Evolutionary conservation across 2,329 filamentous ascomycete genomes (phyloP).

Genomic region (Conoideocrella luteorostrata): DNA sequence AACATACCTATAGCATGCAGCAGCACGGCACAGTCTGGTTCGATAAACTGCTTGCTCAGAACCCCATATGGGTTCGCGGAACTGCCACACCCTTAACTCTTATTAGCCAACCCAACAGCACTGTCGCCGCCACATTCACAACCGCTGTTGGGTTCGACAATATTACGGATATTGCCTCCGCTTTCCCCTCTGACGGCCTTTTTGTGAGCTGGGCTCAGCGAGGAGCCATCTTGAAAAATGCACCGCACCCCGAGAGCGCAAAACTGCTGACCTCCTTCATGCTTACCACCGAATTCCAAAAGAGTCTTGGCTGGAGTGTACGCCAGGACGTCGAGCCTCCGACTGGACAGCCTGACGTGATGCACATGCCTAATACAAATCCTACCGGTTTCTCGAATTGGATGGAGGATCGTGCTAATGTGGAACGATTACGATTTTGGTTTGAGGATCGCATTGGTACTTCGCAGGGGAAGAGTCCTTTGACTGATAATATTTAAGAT

Average conservation of each 20-base stretch:
- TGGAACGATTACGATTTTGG: conserved; percentile 35
- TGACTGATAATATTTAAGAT: conserved; percentile 20
- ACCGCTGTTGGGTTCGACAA: conserved; percentile 14
- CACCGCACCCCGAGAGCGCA: conserved; percentile 42
- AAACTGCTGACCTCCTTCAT: conserved; percentile 44
- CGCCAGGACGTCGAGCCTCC: conserved; percentile 27
- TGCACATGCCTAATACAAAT: conserved; percentile 27
- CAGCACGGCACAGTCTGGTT: conserved; percentile 41
- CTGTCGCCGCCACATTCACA: conserved; percentile 29
- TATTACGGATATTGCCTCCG: conserved; percentile 15
- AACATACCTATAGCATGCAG: conserved; percentile 20
- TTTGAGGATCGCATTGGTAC: conserved; percentile 36
- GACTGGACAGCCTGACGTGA: conserved; percentile 15
- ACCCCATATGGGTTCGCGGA: conserved; percentile 48
- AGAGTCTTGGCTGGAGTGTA: conserved; percentile 24
- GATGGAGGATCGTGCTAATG: conserved; percentile 33
- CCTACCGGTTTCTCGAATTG: conserved; percentile 31
- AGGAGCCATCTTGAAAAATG: conserved; percentile 40
- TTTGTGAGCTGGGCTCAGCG: conserved; percentile 44
- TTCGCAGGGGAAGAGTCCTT: conserved; percentile 34
- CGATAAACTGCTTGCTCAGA: conserved; percentile 38
- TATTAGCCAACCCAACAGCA: conserved; percentile 21
- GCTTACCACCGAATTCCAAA: conserved; percentile 34
- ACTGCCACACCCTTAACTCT: conserved; percentile 35
- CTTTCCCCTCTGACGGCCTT: conserved; percentile 28